A percentile compares a stretch with the other conserved stretches of the same genome.
Evolutionary conservation across 768 basidiomycete genomes (phyloP).

Genomic region (Astraeus odoratus): DNA sequence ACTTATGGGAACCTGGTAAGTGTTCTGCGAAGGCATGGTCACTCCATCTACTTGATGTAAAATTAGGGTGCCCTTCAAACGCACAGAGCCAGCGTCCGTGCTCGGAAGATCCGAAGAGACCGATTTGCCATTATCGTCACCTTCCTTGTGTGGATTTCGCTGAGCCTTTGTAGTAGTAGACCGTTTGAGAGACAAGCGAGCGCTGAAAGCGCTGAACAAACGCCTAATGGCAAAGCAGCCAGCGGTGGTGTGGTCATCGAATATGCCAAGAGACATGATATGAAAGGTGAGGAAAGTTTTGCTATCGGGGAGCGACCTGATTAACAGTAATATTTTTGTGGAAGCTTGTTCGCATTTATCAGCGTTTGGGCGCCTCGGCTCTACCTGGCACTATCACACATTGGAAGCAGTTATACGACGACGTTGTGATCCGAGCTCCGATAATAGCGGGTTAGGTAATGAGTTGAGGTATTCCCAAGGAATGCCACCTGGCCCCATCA

Average conservation of each 20-base stretch:
- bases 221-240: constrained; percentile 19
- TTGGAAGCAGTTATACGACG: constrained; percentile 13
- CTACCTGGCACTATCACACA: constrained; percentile 7
- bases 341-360: constrained; percentile 26
- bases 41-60: constrained; percentile 3
- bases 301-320: constrained; percentile 6
- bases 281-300: not conserved
- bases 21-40: not conserved
- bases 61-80: not conserved
- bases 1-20: constrained; percentile 19
- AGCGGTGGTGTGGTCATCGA: constrained; percentile 16
- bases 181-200: not conserved
- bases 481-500: not conserved
- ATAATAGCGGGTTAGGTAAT: constrained; percentile 18
- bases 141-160: not conserved
- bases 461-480: not conserved
- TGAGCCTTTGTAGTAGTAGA: not conserved
- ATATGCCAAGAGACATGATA: constrained; percentile 18
- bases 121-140: constrained; percentile 1
- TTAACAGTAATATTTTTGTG: constrained; percentile 7
- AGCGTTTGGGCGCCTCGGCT: constrained; percentile 16
- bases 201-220: constrained; percentile 7
- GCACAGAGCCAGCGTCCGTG: not conserved
- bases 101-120: not conserved
- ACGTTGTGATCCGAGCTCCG: constrained; percentile 24